Conservation (phyloP, 23 red algal species). For the Gracilaria domingensis region DNA sequence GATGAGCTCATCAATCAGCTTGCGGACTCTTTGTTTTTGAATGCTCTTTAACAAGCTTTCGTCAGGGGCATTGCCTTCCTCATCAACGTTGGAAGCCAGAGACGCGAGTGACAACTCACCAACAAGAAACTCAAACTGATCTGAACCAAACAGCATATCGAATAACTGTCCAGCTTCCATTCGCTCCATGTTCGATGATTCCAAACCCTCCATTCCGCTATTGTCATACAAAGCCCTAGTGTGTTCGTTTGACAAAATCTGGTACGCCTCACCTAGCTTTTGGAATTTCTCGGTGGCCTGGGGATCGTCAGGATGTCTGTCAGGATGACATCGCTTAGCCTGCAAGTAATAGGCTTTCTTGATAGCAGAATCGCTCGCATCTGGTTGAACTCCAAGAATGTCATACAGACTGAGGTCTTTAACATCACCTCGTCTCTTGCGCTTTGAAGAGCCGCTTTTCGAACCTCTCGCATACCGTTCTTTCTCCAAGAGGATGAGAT, state of each 20-base stretch:
- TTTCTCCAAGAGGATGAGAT: conserved; percentile 29
- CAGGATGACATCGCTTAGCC: conserved; percentile 89
- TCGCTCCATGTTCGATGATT: conserved; percentile 66
- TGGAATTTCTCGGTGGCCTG: conserved; percentile 93
- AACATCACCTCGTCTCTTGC: conserved; percentile 43
- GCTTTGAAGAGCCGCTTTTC: conserved; percentile 20
- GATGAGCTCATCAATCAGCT: conserved; percentile 63
- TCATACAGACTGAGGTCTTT: conserved; percentile 88
- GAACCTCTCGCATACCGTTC: conserved; percentile 48
- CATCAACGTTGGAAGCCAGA: conserved; percentile 75
- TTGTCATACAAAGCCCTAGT: conserved; percentile 68
- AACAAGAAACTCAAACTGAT: conserved; percentile 85
- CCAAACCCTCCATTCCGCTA: conserved; percentile 67
- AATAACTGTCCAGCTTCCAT: conserved; percentile 81
- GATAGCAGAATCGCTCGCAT: conserved; percentile 85
- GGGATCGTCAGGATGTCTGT: conserved; percentile 80
- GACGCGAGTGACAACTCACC: conserved; percentile 85
- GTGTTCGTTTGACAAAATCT: conserved; percentile 77
- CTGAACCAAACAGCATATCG: conserved; percentile 87
- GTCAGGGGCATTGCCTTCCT: conserved; percentile 76
- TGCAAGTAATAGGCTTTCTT: conserved; percentile 96
- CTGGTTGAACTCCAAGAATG: conserved; percentile 83
- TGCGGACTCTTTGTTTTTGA: conserved; percentile 65
- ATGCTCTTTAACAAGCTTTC: conserved; percentile 57
- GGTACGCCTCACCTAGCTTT: conserved; percentile 91